Conservation (phyloP, 2,329 filamentous ascomycete species). For the Penicillium sp. region DNA sequence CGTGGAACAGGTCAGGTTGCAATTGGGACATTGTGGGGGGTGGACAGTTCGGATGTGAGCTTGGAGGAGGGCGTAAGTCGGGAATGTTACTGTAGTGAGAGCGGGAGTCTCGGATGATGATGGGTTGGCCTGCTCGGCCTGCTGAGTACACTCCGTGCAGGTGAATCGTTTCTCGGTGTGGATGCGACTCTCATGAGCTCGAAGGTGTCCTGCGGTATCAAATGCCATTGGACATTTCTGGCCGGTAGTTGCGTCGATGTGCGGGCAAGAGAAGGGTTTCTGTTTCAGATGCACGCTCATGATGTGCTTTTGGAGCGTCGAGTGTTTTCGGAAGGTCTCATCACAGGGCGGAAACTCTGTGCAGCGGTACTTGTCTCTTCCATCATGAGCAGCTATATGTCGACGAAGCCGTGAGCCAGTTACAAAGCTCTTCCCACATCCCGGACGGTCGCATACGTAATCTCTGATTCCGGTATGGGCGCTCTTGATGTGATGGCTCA, state of each 20-base stretch:
- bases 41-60: conserved; percentile 66
- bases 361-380: conserved; percentile 66
- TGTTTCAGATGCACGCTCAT: conserved; percentile 63
- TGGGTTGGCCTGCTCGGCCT: too few species aligned
- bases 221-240: conserved; percentile 60
- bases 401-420: conserved; percentile 68
- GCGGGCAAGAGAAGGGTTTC: conserved; percentile 62
- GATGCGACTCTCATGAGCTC: conserved; percentile 59
- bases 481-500: conserved; percentile 78
- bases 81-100: conserved; percentile 59
- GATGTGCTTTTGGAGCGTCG: conserved; percentile 75
- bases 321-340: conserved; percentile 78
- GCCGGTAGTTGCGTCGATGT: conserved; percentile 46
- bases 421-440: conserved; percentile 71
- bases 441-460: conserved; percentile 61
- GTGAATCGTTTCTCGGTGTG: conserved; percentile 65
- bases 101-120: too few species aligned
- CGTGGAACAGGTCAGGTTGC: conserved; percentile 58
- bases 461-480: conserved; percentile 64
- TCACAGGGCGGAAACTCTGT: conserved; percentile 61
- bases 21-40: conserved; percentile 63
- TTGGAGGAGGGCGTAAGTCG: conserved; percentile 62
- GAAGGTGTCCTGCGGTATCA: conserved; percentile 61
- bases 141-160: conserved; percentile 63
- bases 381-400: conserved; percentile 69